Percentiles rank a stretch among this genome's conserved stretches.
These are phyloP conservation scores for Avena insularis DNA, from an alignment of 176 grass and related monocot genomes.

Conservation along the genomic window DNA sequence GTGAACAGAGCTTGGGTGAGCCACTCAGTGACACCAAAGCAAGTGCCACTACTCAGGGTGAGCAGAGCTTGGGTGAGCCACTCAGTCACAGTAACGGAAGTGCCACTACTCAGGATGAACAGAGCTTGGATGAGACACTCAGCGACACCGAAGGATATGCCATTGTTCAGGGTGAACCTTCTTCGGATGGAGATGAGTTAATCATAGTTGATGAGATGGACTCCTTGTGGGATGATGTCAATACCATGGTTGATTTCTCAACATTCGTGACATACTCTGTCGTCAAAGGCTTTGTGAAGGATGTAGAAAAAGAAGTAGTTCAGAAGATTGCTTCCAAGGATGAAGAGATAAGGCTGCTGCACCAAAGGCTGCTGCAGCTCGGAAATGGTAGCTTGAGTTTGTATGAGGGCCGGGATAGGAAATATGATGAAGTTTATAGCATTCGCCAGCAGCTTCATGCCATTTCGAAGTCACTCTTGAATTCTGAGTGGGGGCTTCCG, in stretches of 20 bases:
- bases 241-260: constrained; percentile 41
- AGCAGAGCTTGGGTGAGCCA: constrained; percentile 13
- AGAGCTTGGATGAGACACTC: not conserved
- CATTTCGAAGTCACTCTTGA: constrained; percentile 57
- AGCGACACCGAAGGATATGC: constrained; percentile 18
- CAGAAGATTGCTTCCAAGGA: constrained; percentile 52
- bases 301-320: constrained; percentile 44
- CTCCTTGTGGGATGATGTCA: constrained; percentile 51
- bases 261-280: constrained; percentile 52
- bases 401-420: constrained; percentile 39
- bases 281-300: constrained; percentile 54
- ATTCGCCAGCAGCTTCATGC: constrained; percentile 63
- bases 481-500: constrained; percentile 54
- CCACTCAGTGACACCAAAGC: constrained; percentile 19
- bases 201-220: constrained; percentile 50
- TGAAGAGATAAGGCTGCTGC: constrained; percentile 51
- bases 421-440: constrained; percentile 50
- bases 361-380: constrained; percentile 43
- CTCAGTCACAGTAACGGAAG: constrained; percentile 26
- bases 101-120: not conserved
- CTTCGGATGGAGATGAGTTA: constrained; percentile 9
- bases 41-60: constrained; percentile 9
- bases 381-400: constrained; percentile 37
- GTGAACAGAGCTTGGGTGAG: constrained; percentile 11
- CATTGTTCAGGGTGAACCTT: constrained; percentile 31